phyloP scores from a whole-genome alignment of 345 rosid species.

The Turritis glabra region DNA sequence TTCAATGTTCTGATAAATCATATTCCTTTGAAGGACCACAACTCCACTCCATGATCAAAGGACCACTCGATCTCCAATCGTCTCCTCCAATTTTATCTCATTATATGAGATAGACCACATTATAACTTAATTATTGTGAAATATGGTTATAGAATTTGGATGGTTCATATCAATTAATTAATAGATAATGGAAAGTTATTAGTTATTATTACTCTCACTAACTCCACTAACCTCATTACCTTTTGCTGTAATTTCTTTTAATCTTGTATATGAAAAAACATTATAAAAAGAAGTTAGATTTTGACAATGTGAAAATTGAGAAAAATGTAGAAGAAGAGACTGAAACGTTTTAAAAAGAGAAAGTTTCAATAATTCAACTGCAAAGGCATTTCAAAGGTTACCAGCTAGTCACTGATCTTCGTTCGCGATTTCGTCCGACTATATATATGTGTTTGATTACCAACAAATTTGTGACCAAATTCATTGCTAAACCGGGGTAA shows the following conservation, averaged over 20 bases:
- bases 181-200: no score
- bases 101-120: not conserved
- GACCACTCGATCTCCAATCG: slow-evolving; percentile 23
- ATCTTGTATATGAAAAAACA: not conserved
- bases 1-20: slow-evolving; percentile 30
- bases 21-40: slow-evolving; percentile 35
- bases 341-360: no score
- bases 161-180: no score
- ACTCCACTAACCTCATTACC: not conserved
- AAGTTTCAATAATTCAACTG: no score
- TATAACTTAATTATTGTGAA: no score
- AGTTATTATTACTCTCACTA: not conserved
- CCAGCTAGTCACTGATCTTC: not conserved
- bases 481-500: not conserved
- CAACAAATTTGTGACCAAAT: not conserved
- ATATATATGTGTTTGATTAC: no score
- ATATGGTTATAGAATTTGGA: not conserved
- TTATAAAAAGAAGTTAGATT: not conserved
- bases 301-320: not conserved
- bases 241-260: not conserved
- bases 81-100: not conserved
- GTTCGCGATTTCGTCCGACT: not conserved
- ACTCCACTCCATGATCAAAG: slow-evolving; percentile 18
- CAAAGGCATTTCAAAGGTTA: not conserved
- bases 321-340: not conserved